Conservation (phyloP, 176 grass and related monocot species). For the Guadua angustifolia region DNA sequence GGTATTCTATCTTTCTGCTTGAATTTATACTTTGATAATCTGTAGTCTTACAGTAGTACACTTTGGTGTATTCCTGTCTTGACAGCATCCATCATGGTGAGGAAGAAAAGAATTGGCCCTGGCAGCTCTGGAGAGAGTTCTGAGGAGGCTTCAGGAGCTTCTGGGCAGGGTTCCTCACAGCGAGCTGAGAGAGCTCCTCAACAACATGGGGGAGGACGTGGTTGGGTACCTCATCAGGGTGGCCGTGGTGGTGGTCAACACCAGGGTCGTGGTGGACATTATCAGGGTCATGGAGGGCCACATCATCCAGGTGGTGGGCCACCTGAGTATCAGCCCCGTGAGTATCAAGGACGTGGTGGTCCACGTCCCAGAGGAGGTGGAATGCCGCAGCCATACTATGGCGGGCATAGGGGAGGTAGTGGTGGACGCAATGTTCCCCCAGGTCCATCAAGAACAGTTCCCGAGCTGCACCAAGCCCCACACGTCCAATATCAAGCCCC, state of each 20-base stretch:
- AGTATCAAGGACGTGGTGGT: conserved; percentile 69
- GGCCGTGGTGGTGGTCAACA: conserved; percentile 60
- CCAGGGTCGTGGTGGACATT: conserved; percentile 59
- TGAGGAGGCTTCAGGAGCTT: conserved; percentile 50
- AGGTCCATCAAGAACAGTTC: conserved; percentile 76
- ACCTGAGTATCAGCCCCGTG: conserved; percentile 62
- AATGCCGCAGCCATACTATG: conserved; percentile 65
- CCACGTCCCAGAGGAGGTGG: conserved; percentile 56
- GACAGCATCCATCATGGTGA: conserved; percentile 66
- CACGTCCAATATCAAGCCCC: conserved; percentile 63
- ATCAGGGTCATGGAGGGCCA: conserved; percentile 54
- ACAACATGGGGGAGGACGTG: conserved; percentile 65
- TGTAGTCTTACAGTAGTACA: not conserved
- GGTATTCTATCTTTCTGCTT: not conserved
- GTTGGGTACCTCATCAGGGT: conserved; percentile 64
- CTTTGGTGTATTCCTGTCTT: conserved; percentile 30
- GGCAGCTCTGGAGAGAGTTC: conserved; percentile 56
- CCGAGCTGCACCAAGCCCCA: conserved; percentile 99
- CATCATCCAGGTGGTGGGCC: conserved; percentile 52
- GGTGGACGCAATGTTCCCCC: conserved; percentile 63
- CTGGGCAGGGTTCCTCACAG: conserved; percentile 54
- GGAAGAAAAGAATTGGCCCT: conserved; percentile 82
- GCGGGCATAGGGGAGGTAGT: conserved; percentile 64
- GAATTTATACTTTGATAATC: not conserved
- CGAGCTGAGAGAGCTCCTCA: conserved; percentile 57